These are phyloP conservation scores for Phaeolepiota aurea DNA, from an alignment of 768 basidiomycete genomes.

Conservation along the genomic window DNA sequence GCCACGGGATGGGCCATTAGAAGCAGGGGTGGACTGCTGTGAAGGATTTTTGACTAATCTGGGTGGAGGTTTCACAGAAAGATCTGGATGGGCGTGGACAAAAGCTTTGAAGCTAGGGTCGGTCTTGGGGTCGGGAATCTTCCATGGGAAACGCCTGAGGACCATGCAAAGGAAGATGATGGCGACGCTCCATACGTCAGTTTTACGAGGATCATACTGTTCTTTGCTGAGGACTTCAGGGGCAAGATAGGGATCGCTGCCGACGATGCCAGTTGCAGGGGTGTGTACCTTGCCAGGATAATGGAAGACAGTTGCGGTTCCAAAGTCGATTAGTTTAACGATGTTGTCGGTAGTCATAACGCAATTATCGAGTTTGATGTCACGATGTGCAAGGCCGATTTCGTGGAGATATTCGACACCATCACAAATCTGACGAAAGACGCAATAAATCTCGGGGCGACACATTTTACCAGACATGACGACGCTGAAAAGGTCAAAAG, in stretches of 20 bases:
- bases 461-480: conserved; percentile 99
- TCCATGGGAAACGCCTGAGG: conserved; percentile 96
- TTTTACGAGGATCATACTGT: conserved; percentile 90
- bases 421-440: conserved; percentile 96
- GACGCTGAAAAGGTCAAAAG: conserved; percentile 95
- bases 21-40: conserved; percentile 8
- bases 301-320: conserved; percentile 98
- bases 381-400: conserved; percentile 95
- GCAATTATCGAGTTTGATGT: conserved; percentile 99
- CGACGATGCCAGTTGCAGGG: conserved; percentile 86
- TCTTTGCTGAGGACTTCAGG: conserved; percentile 84
- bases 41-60: conserved; percentile 7
- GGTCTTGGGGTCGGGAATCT: conserved; percentile 90
- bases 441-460: conserved; percentile 96
- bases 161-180: conserved; percentile 99
- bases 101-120: conserved; percentile 91
- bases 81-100: conserved; percentile 87
- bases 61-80: conserved; percentile 43
- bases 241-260: conserved; percentile 96
- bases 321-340: conserved; percentile 99
- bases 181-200: conserved; percentile 97
- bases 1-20: conserved; percentile 20
- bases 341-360: conserved; percentile 95
- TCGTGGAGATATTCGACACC: conserved; percentile 98
- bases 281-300: conserved; percentile 86